Conservation (phyloP, 106 monocot species). For the Dactylorhiza incarnata region DNA sequence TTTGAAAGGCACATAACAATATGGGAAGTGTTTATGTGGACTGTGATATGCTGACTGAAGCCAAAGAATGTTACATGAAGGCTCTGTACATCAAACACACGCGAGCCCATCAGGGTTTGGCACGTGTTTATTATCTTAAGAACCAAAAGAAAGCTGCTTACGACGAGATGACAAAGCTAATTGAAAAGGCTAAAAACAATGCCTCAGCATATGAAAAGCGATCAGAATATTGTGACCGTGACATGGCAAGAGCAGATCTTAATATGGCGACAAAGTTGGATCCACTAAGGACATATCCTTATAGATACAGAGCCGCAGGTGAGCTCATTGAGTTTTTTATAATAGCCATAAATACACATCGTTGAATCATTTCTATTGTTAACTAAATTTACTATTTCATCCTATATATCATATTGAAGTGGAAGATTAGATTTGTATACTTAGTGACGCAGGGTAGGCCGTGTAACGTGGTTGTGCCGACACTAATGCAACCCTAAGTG, state of each 20-base stretch:
- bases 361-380: not conserved
- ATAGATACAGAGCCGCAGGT: slow-evolving; percentile 98
- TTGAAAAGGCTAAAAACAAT: slow-evolving; percentile 79
- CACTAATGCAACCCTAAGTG: too few species aligned
- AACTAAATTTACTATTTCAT: not conserved
- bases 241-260: slow-evolving; percentile 82
- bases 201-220: slow-evolving; percentile 98
- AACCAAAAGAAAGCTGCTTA: slow-evolving; percentile 84
- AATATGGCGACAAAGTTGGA: slow-evolving; percentile 80
- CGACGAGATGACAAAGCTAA: slow-evolving; percentile 95
- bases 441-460: too few species aligned
- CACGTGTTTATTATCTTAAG: slow-evolving; percentile 80
- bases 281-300: slow-evolving; percentile 91
- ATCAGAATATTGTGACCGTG: slow-evolving; percentile 95
- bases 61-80: slow-evolving; percentile 77
- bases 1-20: slow-evolving; percentile 82
- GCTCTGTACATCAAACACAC: slow-evolving; percentile 92
- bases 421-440: not conserved
- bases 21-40: slow-evolving; percentile 97
- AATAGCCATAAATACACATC: not conserved
- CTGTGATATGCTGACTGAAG: slow-evolving; percentile 73
- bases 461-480: too few species aligned
- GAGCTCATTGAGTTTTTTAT: slow-evolving; percentile 6
- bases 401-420: not conserved
- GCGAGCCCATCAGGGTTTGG: slow-evolving; percentile 98